Base-by-base conservation (phyloP, 2,329 filamentous ascomycete genomes). In the Colletotrichum phormii region DNA sequence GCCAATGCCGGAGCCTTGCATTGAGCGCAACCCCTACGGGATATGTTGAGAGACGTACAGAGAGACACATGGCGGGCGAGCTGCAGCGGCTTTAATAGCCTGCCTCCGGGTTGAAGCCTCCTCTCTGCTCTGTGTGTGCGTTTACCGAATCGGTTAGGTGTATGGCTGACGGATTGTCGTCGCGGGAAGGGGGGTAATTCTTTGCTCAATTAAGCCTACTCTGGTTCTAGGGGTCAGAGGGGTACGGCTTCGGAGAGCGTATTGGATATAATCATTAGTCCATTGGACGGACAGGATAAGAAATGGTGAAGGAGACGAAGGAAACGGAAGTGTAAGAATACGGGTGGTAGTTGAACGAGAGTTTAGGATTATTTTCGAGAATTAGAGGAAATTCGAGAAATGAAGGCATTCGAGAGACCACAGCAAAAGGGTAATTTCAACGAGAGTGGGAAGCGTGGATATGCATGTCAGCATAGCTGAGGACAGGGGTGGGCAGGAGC, bases 391-490 rank as follows among this genome's bases (percentile, higher is more conserved):
- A 18, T 42, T 57, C 35, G 49, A 67, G 35, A 57, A 51, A 51
- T 31, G 62, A 65, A 46, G 55, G 49, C 63, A 71, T 67, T 49
- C n/a, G 33, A 61, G 24, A 49, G 49, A 46, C 26, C 26, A 26
- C 54, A 29, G 33, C 13, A 11, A 57, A 64, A 55, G 60, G 49
- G 54, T n/a, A 60, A 57, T 65, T 72, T 72, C 53, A 57, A 57
- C 37, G 57, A 57, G 49, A 65, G 60, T 65, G 53, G 66, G 49
- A 61, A 58, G 66, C 55, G 55, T 70, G 61, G 66, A 59, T 64
- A 72, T 72, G 70, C 70, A 70, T 72, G 70, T 72, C 70, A 72
- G 70, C 70, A 64, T 29, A 72, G 70, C 70, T 72, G 70, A 72
- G 42, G 46, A 61, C 66, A 70, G 60, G 60, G 66, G 60, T 49